Evolutionary conservation across 306 rosid genomes (phyloP), one percentile per base, ranked within the genome.

Genomic region (Cicer cuneatum): DNA sequence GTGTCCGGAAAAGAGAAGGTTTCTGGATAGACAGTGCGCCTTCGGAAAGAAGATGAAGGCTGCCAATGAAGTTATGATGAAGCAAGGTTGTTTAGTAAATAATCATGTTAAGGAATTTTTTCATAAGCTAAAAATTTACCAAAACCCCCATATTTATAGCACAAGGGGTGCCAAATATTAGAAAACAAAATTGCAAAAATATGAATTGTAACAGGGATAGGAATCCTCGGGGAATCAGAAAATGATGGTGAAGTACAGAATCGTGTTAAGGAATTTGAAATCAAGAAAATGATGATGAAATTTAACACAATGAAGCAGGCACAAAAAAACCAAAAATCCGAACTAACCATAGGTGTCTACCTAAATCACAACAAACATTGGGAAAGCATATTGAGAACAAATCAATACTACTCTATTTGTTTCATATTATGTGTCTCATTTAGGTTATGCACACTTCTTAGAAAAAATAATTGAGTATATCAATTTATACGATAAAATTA

Each of bases 31-130:
- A 88, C 86, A n/a, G 85, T 73, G 53, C 90, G 79, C 81, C 96
- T 87, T 68, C 89, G 83, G 48, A 83, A 65, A 62, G 70, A 90
- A 56, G 93, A 75, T 76, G 96, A 69, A 80, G 89, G 92, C 99
- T 92, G 96, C 76, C 75, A 82, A 57, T 15, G 21, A 42, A 52
- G 74, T 43, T 29, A 80, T 68, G 73, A 80, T 61, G 57, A 80
- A 77, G 46, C 66, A 37, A 19, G 38, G 52, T 66, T 16, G 47
- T 70, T 46, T 66, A 67, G 67, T 16, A 14, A 35, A 43, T 64
- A 52, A 75, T 24, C 35, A 29, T 4, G 35, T 29, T 29, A 29
- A 29, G 35, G 35, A 29, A 4, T 12, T 18, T 12, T 24, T 21
- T 10, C 29, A 56, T 57, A 57, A 57, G 40, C 16, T 29, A 11